phyloP scores from a whole-genome alignment of 768 basidiomycete genomes.

The Udeniomyces megalosporus region DNA sequence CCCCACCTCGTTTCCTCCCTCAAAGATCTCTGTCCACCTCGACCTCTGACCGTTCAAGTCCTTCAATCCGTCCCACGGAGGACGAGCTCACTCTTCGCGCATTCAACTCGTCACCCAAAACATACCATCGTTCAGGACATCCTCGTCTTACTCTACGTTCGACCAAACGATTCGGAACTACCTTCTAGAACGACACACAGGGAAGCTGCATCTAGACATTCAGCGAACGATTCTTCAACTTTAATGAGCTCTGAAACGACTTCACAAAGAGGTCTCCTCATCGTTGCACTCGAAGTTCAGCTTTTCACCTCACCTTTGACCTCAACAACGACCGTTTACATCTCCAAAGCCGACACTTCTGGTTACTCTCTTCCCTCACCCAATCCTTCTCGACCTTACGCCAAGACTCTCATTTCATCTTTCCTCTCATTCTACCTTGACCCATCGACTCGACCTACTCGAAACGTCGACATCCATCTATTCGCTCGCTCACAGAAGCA shows the following conservation, averaged over 20 bases:
- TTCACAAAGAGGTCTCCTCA: no score
- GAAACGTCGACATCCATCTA: constrained; percentile 61
- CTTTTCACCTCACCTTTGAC: constrained; percentile 60
- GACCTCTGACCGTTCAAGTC: constrained; percentile 38
- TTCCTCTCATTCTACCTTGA: constrained; percentile 48
- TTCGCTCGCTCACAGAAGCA: constrained; percentile 82
- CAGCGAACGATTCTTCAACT: background rate
- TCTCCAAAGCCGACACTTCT: constrained; percentile 88
- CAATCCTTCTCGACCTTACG: constrained; percentile 30
- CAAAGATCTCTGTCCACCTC: background rate
- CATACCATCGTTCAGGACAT: constrained; percentile 53
- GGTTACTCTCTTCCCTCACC: constrained; percentile 42
- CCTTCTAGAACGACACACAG: background rate
- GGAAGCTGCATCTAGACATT: constrained; percentile 26
- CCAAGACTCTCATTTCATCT: constrained; percentile 44
- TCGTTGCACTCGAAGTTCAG: constrained; percentile 38
- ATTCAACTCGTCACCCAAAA: constrained; percentile 43
- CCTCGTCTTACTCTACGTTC: constrained; percentile 56
- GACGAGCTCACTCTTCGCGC: constrained; percentile 50
- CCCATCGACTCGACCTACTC: constrained; percentile 46
- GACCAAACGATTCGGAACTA: constrained; percentile 26
- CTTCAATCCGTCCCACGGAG: constrained; percentile 56
- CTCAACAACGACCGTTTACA: constrained; percentile 54
- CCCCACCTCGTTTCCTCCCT: background rate
- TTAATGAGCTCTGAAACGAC: no score